Percentiles rank a stretch among this genome's conserved stretches.
Conservation (phyloP, 352 stramenopile genomes). For the Pythium aphanidermatum region DNA sequence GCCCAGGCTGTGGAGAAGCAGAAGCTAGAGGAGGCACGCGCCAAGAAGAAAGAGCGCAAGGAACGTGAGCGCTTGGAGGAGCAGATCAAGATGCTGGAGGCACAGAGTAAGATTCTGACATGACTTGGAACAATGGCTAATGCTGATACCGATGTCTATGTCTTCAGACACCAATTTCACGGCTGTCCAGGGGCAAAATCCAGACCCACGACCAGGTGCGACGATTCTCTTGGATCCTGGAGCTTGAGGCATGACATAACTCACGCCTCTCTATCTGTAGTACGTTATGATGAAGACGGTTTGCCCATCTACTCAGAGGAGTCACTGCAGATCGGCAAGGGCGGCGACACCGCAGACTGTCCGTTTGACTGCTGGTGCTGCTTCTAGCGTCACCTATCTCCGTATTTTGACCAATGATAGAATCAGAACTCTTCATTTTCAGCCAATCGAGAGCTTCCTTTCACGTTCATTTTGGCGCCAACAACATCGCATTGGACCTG, state of each 20-base stretch:
- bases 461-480: slow-evolving; percentile 2
- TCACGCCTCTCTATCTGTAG: slow-evolving; percentile 23
- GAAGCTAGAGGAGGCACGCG: slow-evolving; percentile 38
- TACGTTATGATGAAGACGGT: slow-evolving; percentile 82
- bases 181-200: slow-evolving; percentile 46
- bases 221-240: background rate
- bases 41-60: slow-evolving; percentile 34
- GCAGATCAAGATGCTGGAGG: slow-evolving; percentile 79
- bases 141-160: slow-evolving; percentile 5
- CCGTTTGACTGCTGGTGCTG: slow-evolving; percentile 91
- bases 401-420: slow-evolving; percentile 21
- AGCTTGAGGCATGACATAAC: too few relatives aligned
- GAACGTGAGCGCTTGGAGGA: slow-evolving; percentile 62
- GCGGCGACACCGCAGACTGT: slow-evolving; percentile 78
- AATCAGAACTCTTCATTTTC: background rate
- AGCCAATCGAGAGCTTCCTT: too few relatives aligned
- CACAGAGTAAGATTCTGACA: slow-evolving; percentile 50
- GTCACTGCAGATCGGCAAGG: slow-evolving; percentile 75
- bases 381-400: slow-evolving; percentile 58
- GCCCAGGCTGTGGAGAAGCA: slow-evolving; percentile 48
- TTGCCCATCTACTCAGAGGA: slow-evolving; percentile 85
- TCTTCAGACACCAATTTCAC: slow-evolving; percentile 72
- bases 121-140: background rate
- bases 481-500: too few relatives aligned
- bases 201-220: slow-evolving; percentile 67